Base-by-base conservation (phyloP, 2,329 filamentous ascomycete species). In the Chaetomium strumarium region DNA sequence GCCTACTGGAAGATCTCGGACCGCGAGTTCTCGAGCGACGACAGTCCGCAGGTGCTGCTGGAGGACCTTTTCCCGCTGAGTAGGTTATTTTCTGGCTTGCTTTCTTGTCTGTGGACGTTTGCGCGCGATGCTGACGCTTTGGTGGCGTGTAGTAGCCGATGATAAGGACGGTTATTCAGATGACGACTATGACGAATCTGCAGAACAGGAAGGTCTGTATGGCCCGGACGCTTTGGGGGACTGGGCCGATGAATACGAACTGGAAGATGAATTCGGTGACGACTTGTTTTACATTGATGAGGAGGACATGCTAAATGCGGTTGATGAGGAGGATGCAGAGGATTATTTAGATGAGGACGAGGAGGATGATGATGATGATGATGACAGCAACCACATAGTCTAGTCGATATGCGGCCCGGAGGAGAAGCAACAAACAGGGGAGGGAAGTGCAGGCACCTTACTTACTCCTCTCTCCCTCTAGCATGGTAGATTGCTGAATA, bases 1-100 rank as follows among this genome's bases (percentile, higher is more conserved):
- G 84, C 83, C 0, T 90, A 88, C 62, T 92, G 87, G 86, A 91
- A 91, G 68, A 72, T 84, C 11, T 78, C 74, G 40, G 81, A 86
- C 58, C 67, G 69, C 14, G 63, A 66, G 24, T 49, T 60, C 53
- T 36, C 58, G 33, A 63, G 65, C 14, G 46, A 39, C 38, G 61
- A 67, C 9, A 66, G 68, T 43, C 55, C 68, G 29, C 62, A 70
- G 17, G 60, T 62, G 12, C 41, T 64, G 9, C 49, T 64, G 48
- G 55, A 62, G 24, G 60, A 66, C 45, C 61, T 66, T 39, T 46
- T 64, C 8, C 63, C 57, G n/a, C 42, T 60, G 17, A 49, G 59
- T 61, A 58, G 2, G 53, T 55, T 30, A 12, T 36, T 45, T 16
- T n/a, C n/a, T n/a, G n/a, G n/a, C n/a, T n/a, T 33, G 34, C 52